Evolutionary conservation across 192 early-diverging fungal species (phyloP).

Genomic region (Umbelopsis isabellina): DNA sequence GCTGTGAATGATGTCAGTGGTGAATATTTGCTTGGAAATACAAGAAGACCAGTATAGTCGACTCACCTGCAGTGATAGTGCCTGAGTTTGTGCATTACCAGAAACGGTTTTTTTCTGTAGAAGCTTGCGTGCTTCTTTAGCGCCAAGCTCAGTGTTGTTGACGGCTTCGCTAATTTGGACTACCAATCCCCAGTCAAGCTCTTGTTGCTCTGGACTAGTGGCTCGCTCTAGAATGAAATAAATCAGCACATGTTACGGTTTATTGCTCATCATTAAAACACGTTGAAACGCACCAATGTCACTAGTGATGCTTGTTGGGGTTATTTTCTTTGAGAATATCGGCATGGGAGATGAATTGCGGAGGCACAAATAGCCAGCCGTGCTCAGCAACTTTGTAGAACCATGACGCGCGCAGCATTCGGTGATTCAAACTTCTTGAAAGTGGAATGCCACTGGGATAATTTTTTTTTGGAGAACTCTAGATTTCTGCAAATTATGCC

Average conservation of each 20-base stretch:
- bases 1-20: neutral
- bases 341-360: constrained; percentile 33
- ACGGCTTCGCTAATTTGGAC: constrained; percentile 35
- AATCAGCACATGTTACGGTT: neutral
- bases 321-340: constrained; percentile 44
- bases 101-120: constrained; percentile 40
- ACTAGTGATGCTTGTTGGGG: constrained; percentile 39
- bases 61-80: constrained; percentile 34
- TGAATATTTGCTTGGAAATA: too few relatives aligned
- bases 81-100: constrained; percentile 24
- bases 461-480: neutral
- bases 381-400: neutral
- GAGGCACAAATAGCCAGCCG: neutral
- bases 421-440: neutral
- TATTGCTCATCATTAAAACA: too few relatives aligned
- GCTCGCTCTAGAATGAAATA: constrained; percentile 24
- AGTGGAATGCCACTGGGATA: neutral
- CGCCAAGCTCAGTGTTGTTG: constrained; percentile 35
- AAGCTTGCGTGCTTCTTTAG: constrained; percentile 42
- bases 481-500: neutral
- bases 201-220: constrained; percentile 22
- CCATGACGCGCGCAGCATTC: neutral
- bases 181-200: constrained; percentile 38
- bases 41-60: neutral
- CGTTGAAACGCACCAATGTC: constrained; percentile 32